phyloP scores from a whole-genome alignment of 2,329 filamentous ascomycete species.

The Gnomoniopsis smithogilvyi region DNA sequence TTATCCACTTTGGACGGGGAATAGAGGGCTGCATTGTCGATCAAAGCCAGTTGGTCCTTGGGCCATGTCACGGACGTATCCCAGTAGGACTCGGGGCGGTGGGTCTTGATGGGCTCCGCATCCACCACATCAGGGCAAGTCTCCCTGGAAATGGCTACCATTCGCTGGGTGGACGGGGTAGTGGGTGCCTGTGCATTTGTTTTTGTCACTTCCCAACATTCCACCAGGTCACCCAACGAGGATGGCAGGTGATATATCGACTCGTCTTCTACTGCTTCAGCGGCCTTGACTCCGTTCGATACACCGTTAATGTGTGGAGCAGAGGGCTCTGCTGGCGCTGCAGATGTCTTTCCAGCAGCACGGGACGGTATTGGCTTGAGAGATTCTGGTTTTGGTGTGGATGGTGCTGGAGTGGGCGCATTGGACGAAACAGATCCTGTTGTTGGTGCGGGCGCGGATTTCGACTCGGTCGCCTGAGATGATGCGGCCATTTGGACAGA shows the following conservation, averaged over 20 bases:
- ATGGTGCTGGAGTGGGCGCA: constrained; percentile 24
- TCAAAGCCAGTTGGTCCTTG: constrained; percentile 85
- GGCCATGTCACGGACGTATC: constrained; percentile 73
- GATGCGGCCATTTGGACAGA: constrained; percentile 43
- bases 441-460: constrained; percentile 26
- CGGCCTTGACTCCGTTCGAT: constrained; percentile 48
- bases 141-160: constrained; percentile 72
- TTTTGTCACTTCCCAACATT: constrained; percentile 84
- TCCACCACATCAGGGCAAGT: constrained; percentile 74
- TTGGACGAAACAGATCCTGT: constrained; percentile 26
- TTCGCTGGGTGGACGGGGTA: constrained; percentile 65
- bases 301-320: constrained; percentile 52
- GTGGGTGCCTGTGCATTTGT: constrained; percentile 57
- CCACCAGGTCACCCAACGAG: constrained; percentile 82
- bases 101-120: constrained; percentile 77
- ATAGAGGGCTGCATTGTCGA: constrained; percentile 88
- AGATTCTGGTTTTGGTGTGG: constrained; percentile 29
- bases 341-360: constrained; percentile 41
- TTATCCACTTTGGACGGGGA: constrained; percentile 72
- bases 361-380: constrained; percentile 35
- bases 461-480: constrained; percentile 33
- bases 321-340: constrained; percentile 34
- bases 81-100: constrained; percentile 79
- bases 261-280: constrained; percentile 59
- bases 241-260: constrained; percentile 91